These are phyloP conservation scores for Alternaria infectoria DNA, from an alignment of 2,329 filamentous ascomycete species.

Conservation along the genomic window DNA sequence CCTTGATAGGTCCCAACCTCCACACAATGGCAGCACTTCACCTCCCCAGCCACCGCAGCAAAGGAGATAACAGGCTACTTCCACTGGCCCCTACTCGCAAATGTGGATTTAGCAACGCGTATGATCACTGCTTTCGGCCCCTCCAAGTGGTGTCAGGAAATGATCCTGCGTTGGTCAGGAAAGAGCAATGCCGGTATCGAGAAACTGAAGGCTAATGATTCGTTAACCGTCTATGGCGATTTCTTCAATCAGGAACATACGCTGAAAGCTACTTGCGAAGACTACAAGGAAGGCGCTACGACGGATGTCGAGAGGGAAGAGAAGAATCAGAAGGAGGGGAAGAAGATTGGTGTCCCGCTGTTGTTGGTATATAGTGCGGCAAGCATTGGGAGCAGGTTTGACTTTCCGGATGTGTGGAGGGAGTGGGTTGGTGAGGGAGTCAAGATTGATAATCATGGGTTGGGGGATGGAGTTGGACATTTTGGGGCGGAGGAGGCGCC, in stretches of 20 bases:
- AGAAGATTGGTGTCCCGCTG: conserved; percentile 56
- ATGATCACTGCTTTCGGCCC: conserved; percentile 54
- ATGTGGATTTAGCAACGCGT: conserved; percentile 59
- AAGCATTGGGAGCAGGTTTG: conserved; percentile 58
- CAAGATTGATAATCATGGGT: conserved; percentile 58
- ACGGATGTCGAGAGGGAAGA: conserved; percentile 61
- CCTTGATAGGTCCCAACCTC: conserved; percentile 63
- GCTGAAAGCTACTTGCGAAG: conserved; percentile 61
- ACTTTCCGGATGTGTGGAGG: conserved; percentile 59
- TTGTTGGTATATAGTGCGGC: conserved; percentile 59
- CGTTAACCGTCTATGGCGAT: conserved; percentile 52
- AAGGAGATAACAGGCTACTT: conserved; percentile 57
- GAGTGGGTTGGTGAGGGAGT: conserved; percentile 53
- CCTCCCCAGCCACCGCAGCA: conserved; percentile 48
- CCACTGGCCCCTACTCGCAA: conserved; percentile 67
- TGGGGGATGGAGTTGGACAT: conserved; percentile 59
- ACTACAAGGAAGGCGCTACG: conserved; percentile 62
- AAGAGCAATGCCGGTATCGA: conserved; percentile 11
- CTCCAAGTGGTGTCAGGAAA: conserved; percentile 47
- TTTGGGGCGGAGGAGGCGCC: conserved; percentile 63
- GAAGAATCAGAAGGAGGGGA: conserved; percentile 53
- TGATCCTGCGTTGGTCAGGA: conserved; percentile 48
- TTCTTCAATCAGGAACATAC: conserved; percentile 51
- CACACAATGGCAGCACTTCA: conserved; percentile 58
- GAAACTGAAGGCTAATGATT: conserved; percentile 28